Percentiles rank a stretch among this genome's conserved stretches.
These are phyloP conservation scores for Polygonum maritimum DNA, from an alignment of 148 eudicot species.

Conservation along the genomic window DNA sequence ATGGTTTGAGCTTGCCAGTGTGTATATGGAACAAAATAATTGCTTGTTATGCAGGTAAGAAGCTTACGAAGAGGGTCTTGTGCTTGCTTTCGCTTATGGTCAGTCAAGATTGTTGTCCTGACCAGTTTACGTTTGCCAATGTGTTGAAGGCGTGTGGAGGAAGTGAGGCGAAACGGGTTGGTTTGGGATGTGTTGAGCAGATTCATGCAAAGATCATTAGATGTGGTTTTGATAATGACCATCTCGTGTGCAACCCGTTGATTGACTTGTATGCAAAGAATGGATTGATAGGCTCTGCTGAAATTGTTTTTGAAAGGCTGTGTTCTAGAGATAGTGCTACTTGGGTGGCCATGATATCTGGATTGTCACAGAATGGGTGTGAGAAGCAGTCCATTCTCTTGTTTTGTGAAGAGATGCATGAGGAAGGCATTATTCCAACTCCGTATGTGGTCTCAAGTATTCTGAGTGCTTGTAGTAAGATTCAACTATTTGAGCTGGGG, in stretches of 20 bases:
- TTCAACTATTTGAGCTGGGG: slow-evolving; percentile 43
- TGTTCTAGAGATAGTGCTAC: slow-evolving; percentile 55
- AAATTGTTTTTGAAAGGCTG: slow-evolving; percentile 38
- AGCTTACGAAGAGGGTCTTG: slow-evolving; percentile 24
- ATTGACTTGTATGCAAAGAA: slow-evolving; percentile 72
- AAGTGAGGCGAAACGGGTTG: slow-evolving; percentile 18
- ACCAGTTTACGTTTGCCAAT: slow-evolving; percentile 44
- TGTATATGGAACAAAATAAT: slow-evolving; percentile 43
- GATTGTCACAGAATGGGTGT: slow-evolving; percentile 55
- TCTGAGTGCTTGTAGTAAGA: slow-evolving; percentile 74
- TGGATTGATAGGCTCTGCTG: slow-evolving; percentile 46
- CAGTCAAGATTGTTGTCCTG: slow-evolving; percentile 33
- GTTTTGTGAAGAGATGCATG: slow-evolving; percentile 60
- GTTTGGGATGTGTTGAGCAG: slow-evolving; percentile 27
- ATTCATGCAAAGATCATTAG: slow-evolving; percentile 52
- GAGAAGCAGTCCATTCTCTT: slow-evolving; percentile 52
- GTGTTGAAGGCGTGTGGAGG: slow-evolving; percentile 46
- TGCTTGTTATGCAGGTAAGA: slow-evolving; percentile 22
- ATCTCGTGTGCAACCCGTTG: slow-evolving; percentile 58
- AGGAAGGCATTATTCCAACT: slow-evolving; percentile 50
- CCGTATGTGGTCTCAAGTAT: slow-evolving; percentile 81
- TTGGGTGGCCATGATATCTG: slow-evolving; percentile 95
- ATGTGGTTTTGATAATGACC: slow-evolving; percentile 37
- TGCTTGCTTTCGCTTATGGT: slow-evolving; percentile 38
- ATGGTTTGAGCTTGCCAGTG: slow-evolving; percentile 19